Base-by-base conservation (phyloP, 768 basidiomycete species). In the Solioccasus polychromus region DNA sequence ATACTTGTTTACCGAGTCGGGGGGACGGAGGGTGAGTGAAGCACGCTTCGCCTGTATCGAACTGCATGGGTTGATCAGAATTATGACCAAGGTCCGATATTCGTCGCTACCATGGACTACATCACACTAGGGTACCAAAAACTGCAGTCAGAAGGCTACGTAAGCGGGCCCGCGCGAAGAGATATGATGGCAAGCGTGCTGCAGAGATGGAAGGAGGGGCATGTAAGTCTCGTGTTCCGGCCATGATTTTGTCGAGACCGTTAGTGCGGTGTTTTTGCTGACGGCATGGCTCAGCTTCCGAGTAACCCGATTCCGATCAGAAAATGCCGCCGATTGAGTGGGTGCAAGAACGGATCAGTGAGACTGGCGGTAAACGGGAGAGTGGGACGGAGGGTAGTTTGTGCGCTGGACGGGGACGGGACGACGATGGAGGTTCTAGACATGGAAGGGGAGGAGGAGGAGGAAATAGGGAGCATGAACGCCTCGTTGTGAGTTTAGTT, bases 331-430 rank as follows among this genome's bases (percentile, higher is more conserved):
- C 70, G 69, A 62, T 62, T 88, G 63, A 66, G 62, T 53, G 73
- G 75, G 34, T 78, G 78, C 66, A 72, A 64, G 57, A 58, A 62
- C 54, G 82, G 80, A 48, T 66, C 65, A 22, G 77, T 81, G 45
- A 75, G 73, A 42, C 66, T 90, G 56, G 80, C 85, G 42, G 73
- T 88, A 61, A 92, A 92, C 61, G 88, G 89, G 52, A 72, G 83
- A 62, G 70, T 66, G 8, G 85, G 86, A 44, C 81, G 88, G 58
- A 72, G 85, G 57, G 82, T 90, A 41, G 86, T 80, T 6, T 88
- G 88, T 63, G 76, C 89, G 45, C 63, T 90, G 61, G 86, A 86
- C 62, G 68, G 65, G 47, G 71, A 72, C 43, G 88, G 86, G 52
- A 73, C 70, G 51, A 69, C 67, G 47, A 60, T 91, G 74, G 85